Conservation (phyloP, 306 rosid genomes). For the Astragalus glycyphyllos region DNA sequence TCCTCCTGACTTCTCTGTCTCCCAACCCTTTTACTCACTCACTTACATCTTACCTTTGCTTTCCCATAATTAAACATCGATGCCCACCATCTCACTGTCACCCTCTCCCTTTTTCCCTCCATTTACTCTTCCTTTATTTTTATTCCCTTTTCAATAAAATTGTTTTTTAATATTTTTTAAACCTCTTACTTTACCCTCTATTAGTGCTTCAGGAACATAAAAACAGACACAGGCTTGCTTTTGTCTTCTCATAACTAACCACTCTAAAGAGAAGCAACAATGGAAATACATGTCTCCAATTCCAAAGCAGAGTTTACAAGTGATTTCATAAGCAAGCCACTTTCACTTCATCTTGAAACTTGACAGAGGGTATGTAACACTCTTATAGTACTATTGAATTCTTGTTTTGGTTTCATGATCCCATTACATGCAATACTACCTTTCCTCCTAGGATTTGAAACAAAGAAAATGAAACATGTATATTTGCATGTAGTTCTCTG, state of each 20-base stretch:
- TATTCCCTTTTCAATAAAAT: slow-evolving; percentile 33
- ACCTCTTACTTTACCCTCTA: slow-evolving; percentile 36
- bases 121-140: slow-evolving; percentile 29
- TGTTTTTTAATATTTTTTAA: neutral
- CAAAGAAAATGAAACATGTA: slow-evolving; percentile 31
- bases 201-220: slow-evolving; percentile 43
- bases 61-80: slow-evolving; percentile 66
- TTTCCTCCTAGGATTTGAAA: slow-evolving; percentile 19
- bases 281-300: slow-evolving; percentile 51
- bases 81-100: slow-evolving; percentile 50
- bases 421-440: slow-evolving; percentile 13
- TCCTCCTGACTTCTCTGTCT: slow-evolving; percentile 51
- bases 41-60: slow-evolving; percentile 55
- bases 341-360: slow-evolving; percentile 44
- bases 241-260: slow-evolving; percentile 54
- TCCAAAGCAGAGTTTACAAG: slow-evolving; percentile 50
- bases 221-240: slow-evolving; percentile 39
- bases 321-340: slow-evolving; percentile 36
- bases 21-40: slow-evolving; percentile 35
- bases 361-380: slow-evolving; percentile 41
- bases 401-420: slow-evolving; percentile 28
- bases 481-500: slow-evolving; percentile 38
- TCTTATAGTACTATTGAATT: slow-evolving; percentile 32
- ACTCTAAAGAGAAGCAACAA: slow-evolving; percentile 43
- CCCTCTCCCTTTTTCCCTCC: slow-evolving; percentile 30